Conservation (phyloP, 768 basidiomycete genomes). For the Dictyophora rubrovolvata region DNA sequence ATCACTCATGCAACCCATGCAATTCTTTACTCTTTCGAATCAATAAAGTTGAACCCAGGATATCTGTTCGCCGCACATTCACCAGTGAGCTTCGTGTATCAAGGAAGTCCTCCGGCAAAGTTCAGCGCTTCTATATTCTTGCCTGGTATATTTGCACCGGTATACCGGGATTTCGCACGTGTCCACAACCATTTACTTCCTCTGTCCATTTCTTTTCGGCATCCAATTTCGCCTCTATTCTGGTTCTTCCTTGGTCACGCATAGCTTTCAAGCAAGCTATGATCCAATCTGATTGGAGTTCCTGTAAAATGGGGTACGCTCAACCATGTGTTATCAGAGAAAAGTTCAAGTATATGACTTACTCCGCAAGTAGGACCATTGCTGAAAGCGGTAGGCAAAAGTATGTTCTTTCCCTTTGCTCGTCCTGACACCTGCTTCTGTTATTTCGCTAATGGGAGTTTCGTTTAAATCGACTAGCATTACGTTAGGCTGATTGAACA, state of each 20-base stretch:
- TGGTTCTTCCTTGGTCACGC: background rate
- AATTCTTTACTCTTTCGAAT: too few relatives aligned
- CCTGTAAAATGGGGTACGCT: background rate
- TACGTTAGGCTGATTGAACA: conserved; percentile 1
- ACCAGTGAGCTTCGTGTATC: background rate
- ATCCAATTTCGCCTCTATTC: background rate
- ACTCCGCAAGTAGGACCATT: background rate
- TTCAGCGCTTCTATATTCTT: background rate
- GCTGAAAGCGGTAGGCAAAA: background rate
- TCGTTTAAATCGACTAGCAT: conserved; percentile 1
- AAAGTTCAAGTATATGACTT: background rate
- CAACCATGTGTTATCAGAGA: background rate
- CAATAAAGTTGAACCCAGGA: background rate
- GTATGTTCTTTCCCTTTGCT: background rate
- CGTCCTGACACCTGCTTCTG: background rate
- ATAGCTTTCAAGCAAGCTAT: background rate
- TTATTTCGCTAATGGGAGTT: background rate
- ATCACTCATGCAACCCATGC: too few relatives aligned
- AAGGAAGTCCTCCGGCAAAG: background rate
- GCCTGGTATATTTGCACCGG: background rate
- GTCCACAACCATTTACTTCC: background rate
- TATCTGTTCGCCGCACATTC: background rate
- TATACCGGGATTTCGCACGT: background rate
- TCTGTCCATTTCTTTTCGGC: background rate
- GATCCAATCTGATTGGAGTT: background rate